Evolutionary conservation across 768 basidiomycete genomes (phyloP), one percentile per base, ranked within the genome.

Genomic region (Xerocomellus intermedius): DNA sequence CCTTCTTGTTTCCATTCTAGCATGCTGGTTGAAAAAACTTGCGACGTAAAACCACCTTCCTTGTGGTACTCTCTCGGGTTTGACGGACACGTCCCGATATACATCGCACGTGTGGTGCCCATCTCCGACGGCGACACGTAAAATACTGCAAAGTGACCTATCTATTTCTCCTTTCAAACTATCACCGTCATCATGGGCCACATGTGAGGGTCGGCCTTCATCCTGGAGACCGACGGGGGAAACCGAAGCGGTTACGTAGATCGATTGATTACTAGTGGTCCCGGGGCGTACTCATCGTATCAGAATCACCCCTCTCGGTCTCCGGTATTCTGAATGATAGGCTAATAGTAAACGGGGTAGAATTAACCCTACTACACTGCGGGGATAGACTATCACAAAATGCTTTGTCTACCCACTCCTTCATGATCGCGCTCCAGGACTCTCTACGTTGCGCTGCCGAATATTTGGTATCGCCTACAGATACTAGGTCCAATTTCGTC

Each of bases 401-500:
- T 24, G n/a, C 21, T 35, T 39, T 24, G 19, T 53, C 24, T 44
- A 28, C 44, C 13, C 16, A 12, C 22, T 26, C 14, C 36, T 50
- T 36, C 46, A 17, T 17, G 17, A 13, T 38, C 19, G 16, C 13
- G 19, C 19, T 3, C 19, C 16, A 17, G 19, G 8, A 36, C 28
- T 54, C 28, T 54, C 62, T 82, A 91, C 36, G 88, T 90, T 41
- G 89, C 89, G 65, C 89, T 91, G 56, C 93, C 93, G 65, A 95
- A 95, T 62, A 95, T 94, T 72, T 92, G 89, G 79, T 94, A 95
- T 56, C 93, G 82, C 68, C 93, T 82, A 74, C 90, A 93, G 63
- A 95, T 94, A 68, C 89, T 91, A 14, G 93, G 93, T 16, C 92
- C 93, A 51, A 94, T 81, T 74, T 94, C 92, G 68, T 94, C 93